Base-by-base conservation (phyloP, 2,329 filamentous ascomycete genomes). In the Aspergillus arachidicola region DNA sequence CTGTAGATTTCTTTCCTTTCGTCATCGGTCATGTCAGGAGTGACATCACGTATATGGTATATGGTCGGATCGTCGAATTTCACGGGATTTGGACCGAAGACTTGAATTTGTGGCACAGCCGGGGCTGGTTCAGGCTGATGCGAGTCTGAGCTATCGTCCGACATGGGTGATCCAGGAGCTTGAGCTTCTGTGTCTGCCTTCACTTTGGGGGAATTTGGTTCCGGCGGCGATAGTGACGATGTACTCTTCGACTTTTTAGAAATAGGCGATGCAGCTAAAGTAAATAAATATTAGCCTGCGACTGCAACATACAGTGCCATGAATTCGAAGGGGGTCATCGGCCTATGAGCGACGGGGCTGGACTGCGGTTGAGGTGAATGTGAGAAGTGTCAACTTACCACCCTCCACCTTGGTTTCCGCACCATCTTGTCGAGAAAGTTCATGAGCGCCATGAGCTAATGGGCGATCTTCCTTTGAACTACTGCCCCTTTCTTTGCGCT, bases 31-130 rank as follows among this genome's bases (percentile, higher is more conserved):
- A 97, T 96, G 67, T 86, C 89, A 0, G 89, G 85, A 1, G 86
- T 85, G 28, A 94, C 84, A 0, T 89, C 84, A 61, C 89, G 89
- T 66, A 99, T 97, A 75, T 99, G 91, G 81, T 99, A 99, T 57
- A 97, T 86, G 41, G 94, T 97, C 1, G 94, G 93, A 74, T 99
- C 95, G 69, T 88, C 84, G 72, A 94, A 97, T n/a, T 89, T 93
- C 30, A 93, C 91, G 0, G 94, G 94, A 73, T 98, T 93, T 45
- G 94, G 90, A 63, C 94, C 94, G 76, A 97, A 98, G 0, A 93
- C 94, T 78, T 96, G 92, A 72, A 89, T 89, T 63, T 94, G 90
- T 6, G 87, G 85, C 28, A 90, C 79, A 7, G 86, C 82, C n/a
- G 87, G 85, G 2, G 86, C 85, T 6, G 86, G 86, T 56, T 82